Evolutionary conservation across 305 asterid species (phyloP).

Genomic region (Fraxinus floribunda): DNA sequence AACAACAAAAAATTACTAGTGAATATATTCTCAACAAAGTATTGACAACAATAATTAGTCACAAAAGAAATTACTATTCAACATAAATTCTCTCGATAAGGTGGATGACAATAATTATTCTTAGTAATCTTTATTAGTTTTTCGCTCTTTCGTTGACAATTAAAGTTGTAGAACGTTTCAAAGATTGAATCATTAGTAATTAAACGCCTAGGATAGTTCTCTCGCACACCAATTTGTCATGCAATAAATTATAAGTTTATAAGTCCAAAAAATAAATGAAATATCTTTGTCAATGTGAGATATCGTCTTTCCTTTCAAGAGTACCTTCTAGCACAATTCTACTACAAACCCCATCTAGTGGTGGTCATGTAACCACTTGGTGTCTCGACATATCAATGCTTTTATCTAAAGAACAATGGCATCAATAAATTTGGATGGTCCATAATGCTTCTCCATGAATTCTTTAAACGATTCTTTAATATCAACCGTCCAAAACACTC

Average conservation of each 20-base stretch:
- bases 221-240: not conserved
- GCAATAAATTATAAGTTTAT: not conserved
- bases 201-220: not conserved
- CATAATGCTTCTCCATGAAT: slow-evolving; percentile 7
- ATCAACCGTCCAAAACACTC: slow-evolving; percentile 30
- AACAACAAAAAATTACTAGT: too few relatives aligned
- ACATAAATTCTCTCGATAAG: not conserved
- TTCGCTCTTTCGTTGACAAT: not conserved
- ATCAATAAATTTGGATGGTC: slow-evolving; percentile 32
- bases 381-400: slow-evolving; percentile 23
- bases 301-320: not conserved
- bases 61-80: not conserved
- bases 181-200: not conserved
- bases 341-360: slow-evolving; percentile 18
- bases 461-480: slow-evolving; percentile 26
- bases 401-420: slow-evolving; percentile 21
- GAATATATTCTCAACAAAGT: not conserved
- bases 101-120: not conserved
- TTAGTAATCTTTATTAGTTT: not conserved
- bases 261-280: not conserved
- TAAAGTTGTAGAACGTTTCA: not conserved
- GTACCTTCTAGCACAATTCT: not conserved
- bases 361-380: slow-evolving; percentile 26
- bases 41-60: not conserved
- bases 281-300: not conserved